phyloP scores from a whole-genome alignment of 2,329 filamentous ascomycete species.

The Acrocalymma vagum region DNA sequence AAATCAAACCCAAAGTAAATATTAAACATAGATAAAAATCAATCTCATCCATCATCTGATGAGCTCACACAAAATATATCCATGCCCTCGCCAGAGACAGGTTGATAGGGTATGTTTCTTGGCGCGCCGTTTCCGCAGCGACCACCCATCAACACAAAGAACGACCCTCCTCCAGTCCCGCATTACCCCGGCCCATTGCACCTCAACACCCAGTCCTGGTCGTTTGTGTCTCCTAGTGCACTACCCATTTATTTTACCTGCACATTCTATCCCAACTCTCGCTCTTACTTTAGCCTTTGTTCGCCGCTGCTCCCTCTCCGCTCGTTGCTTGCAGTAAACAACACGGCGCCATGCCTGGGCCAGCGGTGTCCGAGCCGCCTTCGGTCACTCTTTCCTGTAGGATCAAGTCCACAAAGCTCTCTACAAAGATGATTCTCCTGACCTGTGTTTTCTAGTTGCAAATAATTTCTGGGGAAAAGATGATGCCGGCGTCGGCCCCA shows the following conservation, averaged over 20 bases:
- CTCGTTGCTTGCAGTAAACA: constrained; percentile 15
- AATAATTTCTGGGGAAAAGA: constrained; percentile 99
- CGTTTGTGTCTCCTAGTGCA: constrained; percentile 22
- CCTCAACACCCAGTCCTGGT: constrained; percentile 34
- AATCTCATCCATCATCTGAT: too few relatives aligned
- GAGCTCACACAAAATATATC: too few relatives aligned
- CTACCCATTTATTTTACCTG: constrained; percentile 26
- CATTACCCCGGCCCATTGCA: constrained; percentile 24
- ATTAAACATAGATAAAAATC: too few relatives aligned
- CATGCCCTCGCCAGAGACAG: too few relatives aligned
- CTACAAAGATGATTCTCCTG: constrained; percentile 31
- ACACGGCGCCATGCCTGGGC: constrained; percentile 64
- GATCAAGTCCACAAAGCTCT: constrained; percentile 6
- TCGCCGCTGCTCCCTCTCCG: too few relatives aligned
- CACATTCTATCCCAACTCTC: constrained; percentile 23
- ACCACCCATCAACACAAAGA: constrained; percentile 29
- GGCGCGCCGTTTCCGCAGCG: constrained; percentile 37
- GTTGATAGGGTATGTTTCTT: too few relatives aligned
- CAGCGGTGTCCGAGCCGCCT: constrained; percentile 66
- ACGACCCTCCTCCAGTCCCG: constrained; percentile 9
- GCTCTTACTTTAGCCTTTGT: constrained; percentile 9
- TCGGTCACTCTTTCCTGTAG: constrained; percentile 74
- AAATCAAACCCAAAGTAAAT: too few relatives aligned
- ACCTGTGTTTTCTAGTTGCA: constrained; percentile 75
- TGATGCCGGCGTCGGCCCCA: constrained; percentile 90